Evolutionary conservation across 495 filamentous ascomycete species (phyloP), one percentile per base, ranked within the genome.

Genomic region (Neurospora terricola): DNA sequence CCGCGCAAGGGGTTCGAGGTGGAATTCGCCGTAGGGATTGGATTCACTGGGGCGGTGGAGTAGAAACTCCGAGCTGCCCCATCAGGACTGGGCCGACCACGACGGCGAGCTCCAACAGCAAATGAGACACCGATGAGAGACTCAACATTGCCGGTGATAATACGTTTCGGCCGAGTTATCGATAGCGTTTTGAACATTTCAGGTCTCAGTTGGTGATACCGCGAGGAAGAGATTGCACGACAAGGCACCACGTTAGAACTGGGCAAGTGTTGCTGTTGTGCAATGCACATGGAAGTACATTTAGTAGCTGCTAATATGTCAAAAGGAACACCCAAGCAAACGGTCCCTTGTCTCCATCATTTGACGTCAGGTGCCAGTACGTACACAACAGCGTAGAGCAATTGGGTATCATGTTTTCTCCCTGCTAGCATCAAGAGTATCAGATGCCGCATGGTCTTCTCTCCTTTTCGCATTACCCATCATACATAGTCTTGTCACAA

Each of bases 151-250:
- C 54, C 27, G 27, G 54, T 66, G 54, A 66, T 66, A 2, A 18
- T 34, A 48, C 70, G 38, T 62, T 69, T 72, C 37, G 40, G 40
- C 48, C 71, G 76, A 12, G 23, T 30, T 42, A 59, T 71, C 68
- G 74, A 70, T 42, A 72, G 39, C 27, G 70, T 76, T 70, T 69
- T 73, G 45, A 78, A 72, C 76, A 78, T 78, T 70, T 71, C 48
- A 71, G 45, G 68, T 3, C 54, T 66, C 14, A 66, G 54, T 9
- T 66, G 27, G 54, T 66, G 30, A 66, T 34, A 34, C 27, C 54
- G 27, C 27, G 27, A 34, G 23, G 54, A 36, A 23, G 23, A 16
- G 27, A 66, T 66, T 36, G 54, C 54, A 66, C 27, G 54, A 66
- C 14, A 36, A 66, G 12, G 27, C 54, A 66, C 54, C 27, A 34